Conservation (phyloP, 2,329 filamentous ascomycete genomes). For the Alternaria viburni region DNA sequence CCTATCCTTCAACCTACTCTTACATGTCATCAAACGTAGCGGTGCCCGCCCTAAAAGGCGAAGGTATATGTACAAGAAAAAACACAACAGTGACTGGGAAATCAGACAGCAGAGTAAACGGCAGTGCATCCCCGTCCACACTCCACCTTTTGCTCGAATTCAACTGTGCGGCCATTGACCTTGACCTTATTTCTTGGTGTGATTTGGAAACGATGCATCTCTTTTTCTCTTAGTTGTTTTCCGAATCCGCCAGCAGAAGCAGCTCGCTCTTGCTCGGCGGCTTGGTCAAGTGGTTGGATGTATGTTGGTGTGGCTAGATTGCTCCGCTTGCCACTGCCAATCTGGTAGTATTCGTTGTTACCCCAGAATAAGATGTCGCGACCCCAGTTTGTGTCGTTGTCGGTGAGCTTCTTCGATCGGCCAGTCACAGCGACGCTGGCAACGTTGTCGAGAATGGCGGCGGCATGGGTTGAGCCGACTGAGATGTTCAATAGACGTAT, state of each 20-base stretch:
- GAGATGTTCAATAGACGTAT: slow-evolving; percentile 78
- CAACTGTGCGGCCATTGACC: slow-evolving; percentile 72
- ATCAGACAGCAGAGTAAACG: slow-evolving; percentile 31
- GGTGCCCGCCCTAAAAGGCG: slow-evolving; percentile 3
- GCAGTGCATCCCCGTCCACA: slow-evolving; percentile 85
- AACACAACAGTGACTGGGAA: background rate
- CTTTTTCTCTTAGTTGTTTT: slow-evolving; percentile 63
- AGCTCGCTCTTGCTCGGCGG: slow-evolving; percentile 56
- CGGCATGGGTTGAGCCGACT: slow-evolving; percentile 79
- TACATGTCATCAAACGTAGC: slow-evolving; percentile 3
- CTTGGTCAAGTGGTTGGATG: slow-evolving; percentile 75
- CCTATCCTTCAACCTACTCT: background rate
- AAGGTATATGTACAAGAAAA: slow-evolving; percentile 5
- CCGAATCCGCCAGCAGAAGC: slow-evolving; percentile 18
- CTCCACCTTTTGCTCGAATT: slow-evolving; percentile 84
- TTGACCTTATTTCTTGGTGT: slow-evolving; percentile 76
- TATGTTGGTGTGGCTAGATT: slow-evolving; percentile 79
- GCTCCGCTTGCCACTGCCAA: slow-evolving; percentile 87
- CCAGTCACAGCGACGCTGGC: slow-evolving; percentile 66
- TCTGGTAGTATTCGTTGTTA: slow-evolving; percentile 90
- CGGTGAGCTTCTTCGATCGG: slow-evolving; percentile 43
- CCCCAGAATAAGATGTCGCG: slow-evolving; percentile 93
- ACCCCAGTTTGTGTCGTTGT: slow-evolving; percentile 84
- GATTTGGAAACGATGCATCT: slow-evolving; percentile 79
- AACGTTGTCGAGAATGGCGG: slow-evolving; percentile 83